Percentiles rank a stretch among this genome's conserved stretches.
Evolutionary conservation across 2,329 filamentous ascomycete genomes (phyloP).

Genomic region (Colletotrichum liriopes): DNA sequence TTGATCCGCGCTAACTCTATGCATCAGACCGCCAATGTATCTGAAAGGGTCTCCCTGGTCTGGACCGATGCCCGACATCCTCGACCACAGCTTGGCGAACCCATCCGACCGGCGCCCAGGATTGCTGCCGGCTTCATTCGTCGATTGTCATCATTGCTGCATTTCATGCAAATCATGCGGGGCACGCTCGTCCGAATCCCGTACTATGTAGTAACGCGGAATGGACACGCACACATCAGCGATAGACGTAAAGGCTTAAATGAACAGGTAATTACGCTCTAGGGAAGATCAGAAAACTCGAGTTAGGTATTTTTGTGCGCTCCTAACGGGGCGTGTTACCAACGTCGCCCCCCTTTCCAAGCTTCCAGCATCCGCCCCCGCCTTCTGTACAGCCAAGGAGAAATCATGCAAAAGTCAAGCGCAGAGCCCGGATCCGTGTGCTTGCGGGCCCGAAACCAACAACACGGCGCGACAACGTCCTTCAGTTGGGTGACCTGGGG

Average conservation of each 20-base stretch:
- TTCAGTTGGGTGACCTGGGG: conserved; percentile 17
- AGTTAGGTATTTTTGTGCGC: conserved; percentile 24
- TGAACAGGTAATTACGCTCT: conserved; percentile 32
- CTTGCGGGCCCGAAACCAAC: conserved; percentile 7
- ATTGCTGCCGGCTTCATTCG: background rate
- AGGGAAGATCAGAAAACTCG: conserved; percentile 28
- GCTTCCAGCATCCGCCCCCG: conserved; percentile 25
- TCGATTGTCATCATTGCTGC: background rate
- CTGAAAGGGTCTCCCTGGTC: conserved; percentile 36
- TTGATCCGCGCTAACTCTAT: conserved; percentile 30
- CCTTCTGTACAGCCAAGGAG: conserved; percentile 8
- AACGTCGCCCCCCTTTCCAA: background rate
- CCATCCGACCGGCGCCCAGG: background rate
- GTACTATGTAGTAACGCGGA: background rate
- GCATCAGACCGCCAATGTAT: conserved; percentile 32
- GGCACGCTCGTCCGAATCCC: background rate
- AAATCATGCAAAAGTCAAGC: conserved; percentile 23
- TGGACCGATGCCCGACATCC: conserved; percentile 2
- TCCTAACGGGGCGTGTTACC: conserved; percentile 25
- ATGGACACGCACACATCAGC: background rate
- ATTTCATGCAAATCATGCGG: background rate
- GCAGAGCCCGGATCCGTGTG: conserved; percentile 28
- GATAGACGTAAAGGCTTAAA: background rate
- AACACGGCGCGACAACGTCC: background rate
- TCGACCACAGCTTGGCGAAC: conserved; percentile 25